A percentile compares a stretch with the other conserved stretches of the same genome.
phyloP scores from a whole-genome alignment of 139 green algal species.

The Parachlorella kessleri region DNA sequence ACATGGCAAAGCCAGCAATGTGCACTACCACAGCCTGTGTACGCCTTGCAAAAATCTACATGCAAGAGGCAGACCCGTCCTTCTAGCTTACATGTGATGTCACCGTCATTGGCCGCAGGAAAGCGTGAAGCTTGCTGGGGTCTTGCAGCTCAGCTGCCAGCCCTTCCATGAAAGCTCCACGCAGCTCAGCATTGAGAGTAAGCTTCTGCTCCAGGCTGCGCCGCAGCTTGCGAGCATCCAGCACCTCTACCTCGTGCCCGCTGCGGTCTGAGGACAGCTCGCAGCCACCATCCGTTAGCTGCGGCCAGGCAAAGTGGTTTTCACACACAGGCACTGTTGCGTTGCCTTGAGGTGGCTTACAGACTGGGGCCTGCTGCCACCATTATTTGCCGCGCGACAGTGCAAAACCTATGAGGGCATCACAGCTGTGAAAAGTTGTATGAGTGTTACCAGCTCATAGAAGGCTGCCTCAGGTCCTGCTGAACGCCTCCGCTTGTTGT shows the following conservation, averaged over 20 bases:
- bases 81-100: conserved; percentile 11
- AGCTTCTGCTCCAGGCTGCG: conserved; percentile 33
- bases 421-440: no score
- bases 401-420: neutral
- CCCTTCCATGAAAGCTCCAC: conserved; percentile 15
- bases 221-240: conserved; percentile 27
- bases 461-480: neutral
- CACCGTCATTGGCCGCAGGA: conserved; percentile 32
- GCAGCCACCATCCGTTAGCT: conserved; percentile 15
- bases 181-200: conserved; percentile 33
- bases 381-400: no score
- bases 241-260: conserved; percentile 10
- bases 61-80: no score
- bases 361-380: neutral
- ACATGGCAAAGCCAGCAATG: no score
- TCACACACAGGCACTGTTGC: neutral
- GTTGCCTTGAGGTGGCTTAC: neutral
- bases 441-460: conserved; percentile 12
- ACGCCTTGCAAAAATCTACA: no score
- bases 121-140: conserved; percentile 12
- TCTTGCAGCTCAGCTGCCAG: conserved; percentile 18
- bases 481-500: neutral
- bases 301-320: neutral
- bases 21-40: no score
- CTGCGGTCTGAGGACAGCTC: neutral